phyloP scores from a whole-genome alignment of 257 asterid genomes.

The Fraxinus americana region DNA sequence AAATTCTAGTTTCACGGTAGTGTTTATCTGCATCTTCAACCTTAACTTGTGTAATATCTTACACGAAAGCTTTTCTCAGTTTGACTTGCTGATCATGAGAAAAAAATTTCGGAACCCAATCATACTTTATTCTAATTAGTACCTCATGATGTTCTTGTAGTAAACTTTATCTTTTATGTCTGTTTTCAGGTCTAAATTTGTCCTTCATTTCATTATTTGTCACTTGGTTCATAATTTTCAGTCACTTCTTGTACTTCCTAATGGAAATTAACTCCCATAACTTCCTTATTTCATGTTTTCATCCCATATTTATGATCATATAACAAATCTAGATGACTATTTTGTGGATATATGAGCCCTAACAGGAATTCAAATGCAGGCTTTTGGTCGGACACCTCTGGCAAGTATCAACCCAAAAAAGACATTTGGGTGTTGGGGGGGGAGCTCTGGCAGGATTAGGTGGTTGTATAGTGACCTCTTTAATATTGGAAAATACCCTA shows the following conservation, averaged over 20 bases:
- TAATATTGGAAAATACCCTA: slow-evolving; percentile 63
- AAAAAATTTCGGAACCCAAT: background rate
- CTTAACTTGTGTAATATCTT: background rate
- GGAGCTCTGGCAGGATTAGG: slow-evolving; percentile 86
- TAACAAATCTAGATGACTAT: background rate
- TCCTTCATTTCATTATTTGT: background rate
- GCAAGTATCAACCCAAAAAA: slow-evolving; percentile 88
- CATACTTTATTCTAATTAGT: background rate
- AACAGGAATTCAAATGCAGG: slow-evolving; percentile 52
- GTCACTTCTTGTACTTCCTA: slow-evolving; percentile 2
- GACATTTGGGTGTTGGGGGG: slow-evolving; percentile 99
- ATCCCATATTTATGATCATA: slow-evolving; percentile 1
- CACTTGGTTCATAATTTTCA: slow-evolving; percentile 3
- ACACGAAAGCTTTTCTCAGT: background rate
- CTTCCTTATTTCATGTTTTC: slow-evolving; percentile 6
- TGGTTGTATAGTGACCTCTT: slow-evolving; percentile 78
- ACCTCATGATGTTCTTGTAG: background rate
- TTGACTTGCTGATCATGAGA: background rate
- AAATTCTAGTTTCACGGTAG: background rate
- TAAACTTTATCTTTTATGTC: background rate
- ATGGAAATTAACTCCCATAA: slow-evolving; percentile 13
- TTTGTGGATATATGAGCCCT: slow-evolving; percentile 21
- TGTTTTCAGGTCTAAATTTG: background rate
- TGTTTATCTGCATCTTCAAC: background rate
- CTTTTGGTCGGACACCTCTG: slow-evolving; percentile 92